A percentile compares a stretch with the other conserved stretches of the same genome.
phyloP scores from a whole-genome alignment of 306 rosid species.

The Hippophae gyantsensis region DNA sequence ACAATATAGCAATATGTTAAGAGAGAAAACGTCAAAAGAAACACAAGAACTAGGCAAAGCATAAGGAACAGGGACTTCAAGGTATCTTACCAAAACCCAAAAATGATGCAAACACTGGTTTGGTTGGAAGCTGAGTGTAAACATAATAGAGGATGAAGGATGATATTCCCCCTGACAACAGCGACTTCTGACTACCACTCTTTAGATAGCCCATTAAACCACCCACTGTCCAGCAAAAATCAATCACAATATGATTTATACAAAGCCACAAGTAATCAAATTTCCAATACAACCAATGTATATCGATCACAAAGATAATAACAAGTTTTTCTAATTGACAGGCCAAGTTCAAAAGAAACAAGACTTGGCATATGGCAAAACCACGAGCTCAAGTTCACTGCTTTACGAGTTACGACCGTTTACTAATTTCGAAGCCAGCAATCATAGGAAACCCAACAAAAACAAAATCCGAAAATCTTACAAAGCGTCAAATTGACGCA shows the following conservation, averaged over 20 bases:
- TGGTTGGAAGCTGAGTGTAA: constrained; percentile 58
- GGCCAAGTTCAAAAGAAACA: too few species aligned
- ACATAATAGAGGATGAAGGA: constrained; percentile 54
- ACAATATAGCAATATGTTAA: not conserved
- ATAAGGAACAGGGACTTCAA: not conserved
- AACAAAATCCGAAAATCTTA: too few species aligned
- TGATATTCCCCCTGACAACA: constrained; percentile 81
- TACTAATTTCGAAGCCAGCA: too few species aligned
- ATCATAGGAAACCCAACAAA: too few species aligned
- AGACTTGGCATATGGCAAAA: too few species aligned
- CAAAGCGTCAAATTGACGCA: too few species aligned
- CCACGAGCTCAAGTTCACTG: too few species aligned
- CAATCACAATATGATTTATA: not conserved
- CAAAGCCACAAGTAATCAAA: not conserved
- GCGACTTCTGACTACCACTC: constrained; percentile 93
- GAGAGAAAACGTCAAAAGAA: not conserved
- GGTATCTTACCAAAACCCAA: constrained; percentile 75
- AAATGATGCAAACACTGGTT: constrained; percentile 78
- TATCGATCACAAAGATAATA: not conserved
- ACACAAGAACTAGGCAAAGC: not conserved
- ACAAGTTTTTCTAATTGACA: not conserved
- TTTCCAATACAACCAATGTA: not conserved
- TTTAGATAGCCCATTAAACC: constrained; percentile 89
- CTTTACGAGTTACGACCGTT: too few species aligned
- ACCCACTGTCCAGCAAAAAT: constrained; percentile 47